Evolutionary conservation across 1,284 basidiomycete species (phyloP), one percentile per base, ranked within the genome.

Genomic region (Trichosporon coremiiforme): DNA sequence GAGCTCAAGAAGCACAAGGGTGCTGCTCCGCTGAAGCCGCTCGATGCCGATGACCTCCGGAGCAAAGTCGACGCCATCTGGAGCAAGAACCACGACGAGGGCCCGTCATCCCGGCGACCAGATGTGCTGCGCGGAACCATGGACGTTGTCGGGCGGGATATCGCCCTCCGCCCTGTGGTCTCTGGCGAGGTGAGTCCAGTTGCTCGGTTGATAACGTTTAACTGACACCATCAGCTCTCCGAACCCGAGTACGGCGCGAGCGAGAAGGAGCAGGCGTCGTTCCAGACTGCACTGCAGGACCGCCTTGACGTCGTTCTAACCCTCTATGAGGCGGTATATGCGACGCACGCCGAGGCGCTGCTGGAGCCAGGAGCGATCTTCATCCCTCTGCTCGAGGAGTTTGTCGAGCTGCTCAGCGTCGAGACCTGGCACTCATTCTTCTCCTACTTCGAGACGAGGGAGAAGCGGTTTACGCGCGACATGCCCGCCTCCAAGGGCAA

Each of bases 401-500:
- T 81, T 13, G 77, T 79, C 55, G 81, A 82, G 70, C 69, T 82
- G 33, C 73, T 82, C 6, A 78, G 78, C 7, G 75, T 79, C 0
- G 76, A 75, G 15, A 71, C 75, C 2, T 82, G 81, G 81, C 72
- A 78, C 9, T 68, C 70, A 25, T 71, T 82, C 10, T 82, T 80
- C 78, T 29, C 66, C 12, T 82, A 80, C 68, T 65, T 82, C 55
- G 81, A 82, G 69, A 78, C 77, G 1, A 74, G 80, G 3, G 75
- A 77, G 4, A 76, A 77, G 73, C 73, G 81, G 13, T 82, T 80
- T 65, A 79, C 78, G 13, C 78, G 77, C 69, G 73, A 80, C 66
- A 82, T 82, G 81, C 81, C 79, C 2, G 75, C 78, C 29, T 79
- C 80, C 0, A 72, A 71, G 73, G 81, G 81, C 41, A 82, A 82